phyloP scores from a whole-genome alignment of 1,139 yeast genomes.

The Debaryomyces robertsiae region DNA sequence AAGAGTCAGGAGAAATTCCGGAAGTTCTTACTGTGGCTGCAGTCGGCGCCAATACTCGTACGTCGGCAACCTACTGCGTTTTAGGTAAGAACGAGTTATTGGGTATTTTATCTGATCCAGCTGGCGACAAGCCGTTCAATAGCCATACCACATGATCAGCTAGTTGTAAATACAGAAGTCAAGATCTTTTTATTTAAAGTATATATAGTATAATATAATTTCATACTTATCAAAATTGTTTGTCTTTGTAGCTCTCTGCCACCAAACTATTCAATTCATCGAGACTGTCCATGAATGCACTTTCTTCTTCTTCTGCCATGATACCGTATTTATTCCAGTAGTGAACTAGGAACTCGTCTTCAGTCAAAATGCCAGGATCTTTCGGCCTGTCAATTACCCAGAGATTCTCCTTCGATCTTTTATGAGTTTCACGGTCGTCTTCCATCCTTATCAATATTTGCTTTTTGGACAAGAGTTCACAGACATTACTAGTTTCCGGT shows the following conservation, averaged over 20 bases:
- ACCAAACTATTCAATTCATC: constrained; percentile 57
- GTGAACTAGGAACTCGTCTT: constrained; percentile 59
- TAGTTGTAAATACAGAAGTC: too few relatives aligned
- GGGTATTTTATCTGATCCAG: constrained; percentile 40
- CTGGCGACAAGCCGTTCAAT: not conserved
- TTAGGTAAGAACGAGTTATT: constrained; percentile 80
- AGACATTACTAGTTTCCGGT: constrained; percentile 19
- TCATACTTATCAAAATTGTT: constrained; percentile 26
- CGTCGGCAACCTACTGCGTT: constrained; percentile 69
- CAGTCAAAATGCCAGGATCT: constrained; percentile 38
- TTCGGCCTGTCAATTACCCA: constrained; percentile 67
- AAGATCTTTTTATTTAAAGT: constrained; percentile 10
- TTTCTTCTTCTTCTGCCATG: constrained; percentile 50
- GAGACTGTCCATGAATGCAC: constrained; percentile 45
- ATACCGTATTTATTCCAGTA: constrained; percentile 56
- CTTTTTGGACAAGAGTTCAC: constrained; percentile 43
- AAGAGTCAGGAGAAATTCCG: constrained; percentile 34
- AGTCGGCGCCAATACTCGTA: constrained; percentile 35
- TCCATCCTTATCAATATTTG: constrained; percentile 78
- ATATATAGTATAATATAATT: constrained; percentile 8
- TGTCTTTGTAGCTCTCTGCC: constrained; percentile 46
- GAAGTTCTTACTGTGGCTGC: constrained; percentile 67
- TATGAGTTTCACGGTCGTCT: constrained; percentile 83
- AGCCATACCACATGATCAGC: constrained; percentile 5
- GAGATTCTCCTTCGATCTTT: constrained; percentile 70